Percentiles rank a stretch among this genome's conserved stretches.
Conservation (phyloP, 257 asterid species). For the Phtheirospermum japonicum region DNA sequence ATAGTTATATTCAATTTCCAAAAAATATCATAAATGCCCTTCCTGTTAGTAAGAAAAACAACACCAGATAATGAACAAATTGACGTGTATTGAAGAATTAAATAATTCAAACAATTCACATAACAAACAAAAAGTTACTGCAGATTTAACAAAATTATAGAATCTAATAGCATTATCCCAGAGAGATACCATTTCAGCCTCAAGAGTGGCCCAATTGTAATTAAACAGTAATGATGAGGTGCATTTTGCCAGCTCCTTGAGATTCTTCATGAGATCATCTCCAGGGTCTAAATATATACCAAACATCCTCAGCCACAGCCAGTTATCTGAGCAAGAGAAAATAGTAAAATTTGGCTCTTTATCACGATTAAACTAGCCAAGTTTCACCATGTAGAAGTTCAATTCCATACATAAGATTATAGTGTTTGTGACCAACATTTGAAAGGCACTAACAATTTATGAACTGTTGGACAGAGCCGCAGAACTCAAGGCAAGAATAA, state of each 20-base stretch:
- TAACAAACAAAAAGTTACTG: not conserved
- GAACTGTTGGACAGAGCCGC: conserved; percentile 5
- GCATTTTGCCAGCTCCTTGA: conserved; percentile 37
- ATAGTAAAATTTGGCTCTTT: conserved; percentile 8
- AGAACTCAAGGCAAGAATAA: not conserved
- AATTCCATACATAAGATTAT: not conserved
- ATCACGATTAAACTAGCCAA: not conserved
- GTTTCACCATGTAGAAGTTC: not conserved
- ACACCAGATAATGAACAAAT: not conserved
- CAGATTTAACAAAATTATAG: not conserved
- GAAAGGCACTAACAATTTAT: not conserved
- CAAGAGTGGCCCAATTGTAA: not conserved
- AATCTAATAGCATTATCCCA: not conserved
- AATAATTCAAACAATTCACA: not conserved
- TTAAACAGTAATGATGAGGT: conserved; percentile 23
- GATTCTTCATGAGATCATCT: conserved; percentile 42
- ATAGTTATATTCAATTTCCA: not conserved
- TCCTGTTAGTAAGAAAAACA: not conserved
- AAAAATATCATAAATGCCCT: not conserved
- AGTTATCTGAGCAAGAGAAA: conserved; percentile 35
- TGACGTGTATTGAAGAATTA: not conserved
- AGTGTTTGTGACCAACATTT: not conserved
- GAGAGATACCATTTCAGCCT: conserved; percentile 15
- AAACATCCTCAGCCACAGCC: conserved; percentile 49
- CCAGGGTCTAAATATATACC: conserved; percentile 50